Base-by-base conservation (phyloP, 345 rosid genomes). In the Camelina laxa region DNA sequence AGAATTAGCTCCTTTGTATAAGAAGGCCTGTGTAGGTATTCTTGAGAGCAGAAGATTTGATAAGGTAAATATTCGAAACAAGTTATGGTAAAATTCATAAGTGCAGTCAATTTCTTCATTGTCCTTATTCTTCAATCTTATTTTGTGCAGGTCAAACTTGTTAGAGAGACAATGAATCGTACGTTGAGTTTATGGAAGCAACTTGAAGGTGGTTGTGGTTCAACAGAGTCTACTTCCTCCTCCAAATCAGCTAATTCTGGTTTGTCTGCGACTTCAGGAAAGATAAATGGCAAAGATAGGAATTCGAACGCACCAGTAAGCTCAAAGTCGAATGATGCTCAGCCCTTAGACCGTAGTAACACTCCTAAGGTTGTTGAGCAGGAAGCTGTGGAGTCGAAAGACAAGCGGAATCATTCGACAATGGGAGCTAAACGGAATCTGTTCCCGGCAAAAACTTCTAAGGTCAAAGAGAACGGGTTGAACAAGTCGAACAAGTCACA, bases 101-200 rank as follows among this genome's bases (percentile, higher is more conserved):
- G 2, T 17, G n/a, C 42, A 4, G 10, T 33, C 14, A 16, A 0
- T 58, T 31, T 33, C 14, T 1, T 53, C 11, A 4, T 13, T 8
- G 7, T 5, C 8, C 41, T 69, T 5, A 21, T 35, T 56, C 64
- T 56, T 71, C 31, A 33, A 70, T 60, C 14, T 54, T 59, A 21
- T 60, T 27, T 54, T 21, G 36, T 61, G 66, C 70, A 92, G 97
- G 88, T 94, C 15, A 94, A 91, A 75, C 78, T 87, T 69, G 98
- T 94, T 36, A 84, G 98, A 30, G 98, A 94, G 83, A 87, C 91
- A 0, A 91, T 94, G 97, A 91, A 85, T 78, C 87, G 82, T 61
- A 82, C 90, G 14, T 63, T 94, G 84, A 84, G 83, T 60, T 55
- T 85, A 62, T 94, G 98, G 98, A 91, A 87, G 84, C 87, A 77